A percentile compares a stretch with the other conserved stretches of the same genome.
Evolutionary conservation across 1,284 basidiomycete genomes (phyloP).

Genomic region (Pyrrhoderma lamaoense): DNA sequence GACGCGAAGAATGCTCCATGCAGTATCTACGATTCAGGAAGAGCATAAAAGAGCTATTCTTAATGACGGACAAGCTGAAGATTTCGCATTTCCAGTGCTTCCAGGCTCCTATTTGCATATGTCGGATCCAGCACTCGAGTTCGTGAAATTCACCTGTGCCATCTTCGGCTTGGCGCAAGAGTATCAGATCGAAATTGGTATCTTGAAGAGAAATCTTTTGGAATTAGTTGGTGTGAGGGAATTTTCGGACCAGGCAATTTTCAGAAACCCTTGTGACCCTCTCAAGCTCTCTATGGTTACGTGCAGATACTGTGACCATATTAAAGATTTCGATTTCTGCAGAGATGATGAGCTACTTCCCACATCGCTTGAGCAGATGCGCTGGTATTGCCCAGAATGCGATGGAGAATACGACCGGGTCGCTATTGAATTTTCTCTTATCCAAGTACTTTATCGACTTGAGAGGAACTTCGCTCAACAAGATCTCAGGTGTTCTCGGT

Average conservation of each 20-base stretch:
- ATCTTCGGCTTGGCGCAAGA: constrained; percentile 75
- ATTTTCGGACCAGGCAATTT: constrained; percentile 78
- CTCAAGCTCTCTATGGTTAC: constrained; percentile 85
- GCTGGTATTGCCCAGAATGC: constrained; percentile 68
- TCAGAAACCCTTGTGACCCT: constrained; percentile 91
- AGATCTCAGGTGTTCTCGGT: constrained; percentile 83
- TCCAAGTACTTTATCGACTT: constrained; percentile 67
- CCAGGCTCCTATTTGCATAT: constrained; percentile 80
- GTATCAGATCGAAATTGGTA: constrained; percentile 76
- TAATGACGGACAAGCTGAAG: constrained; percentile 43
- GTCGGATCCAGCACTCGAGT: constrained; percentile 79
- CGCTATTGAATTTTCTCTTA: constrained; percentile 80
- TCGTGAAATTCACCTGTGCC: constrained; percentile 85
- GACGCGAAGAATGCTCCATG: constrained; percentile 75
- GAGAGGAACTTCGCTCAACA: constrained; percentile 82
- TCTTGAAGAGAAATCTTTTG: constrained; percentile 85
- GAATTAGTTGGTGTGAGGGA: constrained; percentile 86
- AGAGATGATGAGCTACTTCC: constrained; percentile 81
- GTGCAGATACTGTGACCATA: constrained; percentile 83
- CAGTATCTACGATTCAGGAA: constrained; percentile 63
- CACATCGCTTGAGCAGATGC: constrained; percentile 23
- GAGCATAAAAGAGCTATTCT: constrained; percentile 55
- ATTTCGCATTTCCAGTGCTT: constrained; percentile 77
- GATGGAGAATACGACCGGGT: constrained; percentile 83
- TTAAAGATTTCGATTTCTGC: constrained; percentile 92